Conservation (phyloP, 2,329 filamentous ascomycete species). For the Dothiorella sarmentorum region DNA sequence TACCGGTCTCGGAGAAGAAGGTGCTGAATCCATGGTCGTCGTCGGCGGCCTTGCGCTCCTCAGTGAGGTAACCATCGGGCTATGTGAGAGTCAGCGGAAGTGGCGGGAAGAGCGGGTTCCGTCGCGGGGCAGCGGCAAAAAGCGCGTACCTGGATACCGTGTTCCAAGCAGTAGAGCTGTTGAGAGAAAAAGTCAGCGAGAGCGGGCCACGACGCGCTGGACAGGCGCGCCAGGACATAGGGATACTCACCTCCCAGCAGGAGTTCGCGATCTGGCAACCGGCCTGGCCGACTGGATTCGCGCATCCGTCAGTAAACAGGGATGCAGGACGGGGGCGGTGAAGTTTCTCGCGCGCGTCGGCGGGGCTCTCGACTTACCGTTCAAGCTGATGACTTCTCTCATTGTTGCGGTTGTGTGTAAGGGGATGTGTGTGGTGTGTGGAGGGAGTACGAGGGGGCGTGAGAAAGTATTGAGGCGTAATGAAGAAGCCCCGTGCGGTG, state of each 20-base stretch:
- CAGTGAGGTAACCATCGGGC: constrained; percentile 98
- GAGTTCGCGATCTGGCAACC: constrained; percentile 99
- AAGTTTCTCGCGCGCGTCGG: constrained; percentile 44
- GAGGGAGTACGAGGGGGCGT: constrained; percentile 9
- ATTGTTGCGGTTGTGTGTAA: constrained; percentile 47
- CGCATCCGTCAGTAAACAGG: constrained; percentile 51
- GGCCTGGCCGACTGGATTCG: constrained; percentile 88
- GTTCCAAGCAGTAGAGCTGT: constrained; percentile 99
- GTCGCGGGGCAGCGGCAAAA: constrained; percentile 8
- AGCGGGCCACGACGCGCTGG: not conserved
- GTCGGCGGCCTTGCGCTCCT: constrained; percentile 90
- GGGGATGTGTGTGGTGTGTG: not conserved
- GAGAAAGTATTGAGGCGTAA: constrained; percentile 16
- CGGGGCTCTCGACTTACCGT: constrained; percentile 64
- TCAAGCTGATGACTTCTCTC: constrained; percentile 99
- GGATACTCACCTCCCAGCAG: constrained; percentile 93
- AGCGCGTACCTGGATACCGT: constrained; percentile 87
- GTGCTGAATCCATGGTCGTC: constrained; percentile 97
- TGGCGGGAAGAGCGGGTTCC: not conserved
- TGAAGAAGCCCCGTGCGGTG: constrained; percentile 16
- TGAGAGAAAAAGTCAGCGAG: not conserved
- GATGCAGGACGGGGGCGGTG: constrained; percentile 25
- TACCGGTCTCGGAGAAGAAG: constrained; percentile 70
- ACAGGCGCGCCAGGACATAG: not conserved
- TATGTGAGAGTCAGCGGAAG: constrained; percentile 43